phyloP scores from a whole-genome alignment of 495 filamentous ascomycete species.

The Pseudomonodictys pantanalensis region DNA sequence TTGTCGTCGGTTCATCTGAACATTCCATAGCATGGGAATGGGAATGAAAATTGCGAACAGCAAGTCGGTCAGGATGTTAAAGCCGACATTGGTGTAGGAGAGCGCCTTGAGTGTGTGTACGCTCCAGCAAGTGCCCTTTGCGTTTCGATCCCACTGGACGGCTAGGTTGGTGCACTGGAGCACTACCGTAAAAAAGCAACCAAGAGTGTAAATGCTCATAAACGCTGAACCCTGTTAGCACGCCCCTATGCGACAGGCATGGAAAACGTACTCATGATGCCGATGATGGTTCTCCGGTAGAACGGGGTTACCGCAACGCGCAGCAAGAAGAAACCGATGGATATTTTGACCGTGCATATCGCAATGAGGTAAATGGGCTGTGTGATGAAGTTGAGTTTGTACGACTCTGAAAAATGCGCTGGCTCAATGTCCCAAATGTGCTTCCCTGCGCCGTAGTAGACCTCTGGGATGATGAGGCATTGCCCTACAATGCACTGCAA shows the following conservation, averaged over 20 bases:
- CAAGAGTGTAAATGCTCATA: conserved; percentile 30
- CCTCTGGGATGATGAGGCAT: conserved; percentile 31
- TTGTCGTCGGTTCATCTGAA: conserved; percentile 24
- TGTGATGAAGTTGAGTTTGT: conserved; percentile 30
- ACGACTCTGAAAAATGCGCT: not conserved
- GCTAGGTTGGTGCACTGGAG: conserved; percentile 22
- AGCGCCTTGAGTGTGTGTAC: conserved; percentile 8
- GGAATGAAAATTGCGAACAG: conserved; percentile 46
- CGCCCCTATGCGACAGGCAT: not conserved
- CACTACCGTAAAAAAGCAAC: conserved; percentile 24
- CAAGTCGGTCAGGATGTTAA: conserved; percentile 50
- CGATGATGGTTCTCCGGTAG: conserved; percentile 20
- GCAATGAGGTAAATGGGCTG: conserved; percentile 26
- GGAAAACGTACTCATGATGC: conserved; percentile 14
- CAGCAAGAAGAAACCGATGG: conserved; percentile 38
- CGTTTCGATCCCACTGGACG: conserved; percentile 19
- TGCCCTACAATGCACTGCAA: conserved; percentile 19
- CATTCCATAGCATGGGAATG: conserved; percentile 28
- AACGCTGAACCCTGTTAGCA: conserved; percentile 25
- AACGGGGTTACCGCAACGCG: conserved; percentile 30
- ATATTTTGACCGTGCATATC: conserved; percentile 34
- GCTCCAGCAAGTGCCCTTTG: conserved; percentile 16
- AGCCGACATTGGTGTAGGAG: conserved; percentile 37
- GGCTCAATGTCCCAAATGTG: conserved; percentile 27
- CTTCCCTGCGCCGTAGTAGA: conserved; percentile 27